Base-by-base conservation (phyloP, 306 rosid genomes). In the Vigna reflexopilosa region DNA sequence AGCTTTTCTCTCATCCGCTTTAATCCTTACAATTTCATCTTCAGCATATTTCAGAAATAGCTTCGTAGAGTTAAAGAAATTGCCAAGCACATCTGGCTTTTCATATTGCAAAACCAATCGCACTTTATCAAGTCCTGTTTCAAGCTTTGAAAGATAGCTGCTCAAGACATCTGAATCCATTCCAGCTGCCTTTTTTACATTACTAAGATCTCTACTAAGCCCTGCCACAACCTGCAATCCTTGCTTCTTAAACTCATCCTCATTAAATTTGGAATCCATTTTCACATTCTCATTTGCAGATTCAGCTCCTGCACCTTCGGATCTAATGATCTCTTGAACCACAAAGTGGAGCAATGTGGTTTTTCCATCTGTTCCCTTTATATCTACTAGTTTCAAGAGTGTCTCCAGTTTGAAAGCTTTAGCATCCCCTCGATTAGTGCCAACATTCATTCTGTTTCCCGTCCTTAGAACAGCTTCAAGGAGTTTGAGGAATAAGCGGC, bases 391-490 rank as follows among this genome's bases (percentile, higher is more conserved):
- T 85, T 95, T 95, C 72, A 95, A 85, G 71, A 95, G 98, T 20
- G 98, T 93, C 6, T 95, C 98, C 19, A 95, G 90, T 84, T 95
- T 95, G 81, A 95, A 95, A 69, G 99, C 87, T 83, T 85, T 95
- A 49, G 99, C 99, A 78, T 91, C 99, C 45, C 99, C 99, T 67
- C 99, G 85, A 54, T 93, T 91, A 57, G 99, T 95, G 73, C 99
- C 99, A 26, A 91, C 98, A 76, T 95, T 95, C 99, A 95, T 95
- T 78, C 99, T 83, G 89, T 95, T 95, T 86, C 99, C 99, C 50
- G 99, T 95, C 90, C 87, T 85, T 77, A 95, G 99, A 85, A 95
- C 99, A 61, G 99, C 98, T 85, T 95, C 99, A 63, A 95, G 96
- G 44, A 95, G 99, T 86, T 91, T 93, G 75, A 95, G 87, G 88